Evolutionary conservation across 768 basidiomycete genomes (phyloP), one percentile per base, ranked within the genome.

Genomic region (Suillus subaureus): DNA sequence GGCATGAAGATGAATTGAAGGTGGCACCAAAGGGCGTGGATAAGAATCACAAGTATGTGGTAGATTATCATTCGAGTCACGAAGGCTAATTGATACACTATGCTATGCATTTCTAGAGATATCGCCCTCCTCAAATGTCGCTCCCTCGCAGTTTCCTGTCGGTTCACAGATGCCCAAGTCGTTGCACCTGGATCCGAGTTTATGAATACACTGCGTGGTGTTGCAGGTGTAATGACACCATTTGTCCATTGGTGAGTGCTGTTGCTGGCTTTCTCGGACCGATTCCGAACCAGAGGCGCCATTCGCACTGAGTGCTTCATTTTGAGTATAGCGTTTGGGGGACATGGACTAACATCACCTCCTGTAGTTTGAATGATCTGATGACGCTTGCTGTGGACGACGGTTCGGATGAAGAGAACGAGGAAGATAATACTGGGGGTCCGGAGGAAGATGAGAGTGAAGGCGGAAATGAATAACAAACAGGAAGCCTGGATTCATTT

Each of bases 91-190:
- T 1, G 18, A 6, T 21, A 18, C 4, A 54, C 12, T 35, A 21
- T 33, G 33, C 12, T 35, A 55, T 3, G 21, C 33, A 3, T n/a
- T 55, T n/a, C 12, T 13, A 55, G 54, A 55, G 54, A 98, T 73
- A 98, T 99, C 69, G 96, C 97, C 75, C 78, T 99, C 60, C 79
- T 99, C 67, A 93, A 93, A 76, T 90, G 92, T 66, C 87, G 94
- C 31, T 88, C 89, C 0, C 39, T 33, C 4, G 37, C 7, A 5
- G 45, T 64, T 43, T 37, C 57, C 67, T 60, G 16, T 68, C 92
- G 92, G 58, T 95, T 96, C 75, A 80, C 80, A 1, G 94, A 96
- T 72, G 81, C 83, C 23, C 85, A 95, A 71, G 94, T 94, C 4
- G 77, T 93, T 1, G 74, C 78, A 4, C 81, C 85, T 0, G 62